Base-by-base conservation (phyloP, 1,284 basidiomycete species). In the Hemileia vastatrix region DNA sequence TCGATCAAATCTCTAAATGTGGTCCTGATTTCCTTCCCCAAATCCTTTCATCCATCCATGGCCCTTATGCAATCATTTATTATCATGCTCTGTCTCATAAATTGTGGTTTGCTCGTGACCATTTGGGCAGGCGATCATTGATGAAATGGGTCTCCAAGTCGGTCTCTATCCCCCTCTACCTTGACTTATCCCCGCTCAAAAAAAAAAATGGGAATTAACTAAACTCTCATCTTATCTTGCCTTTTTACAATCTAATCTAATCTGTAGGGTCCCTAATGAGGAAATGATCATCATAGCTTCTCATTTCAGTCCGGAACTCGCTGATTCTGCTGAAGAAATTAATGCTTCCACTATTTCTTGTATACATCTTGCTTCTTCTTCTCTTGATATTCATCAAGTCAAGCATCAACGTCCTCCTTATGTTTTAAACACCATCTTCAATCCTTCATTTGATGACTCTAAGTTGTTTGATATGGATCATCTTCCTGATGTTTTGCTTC, bases 81-180 rank as follows among this genome's bases (percentile, higher is more conserved):
- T 54, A 31, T 24, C 66, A 88, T 84, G 76, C 76, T 45, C 44
- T 65, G 0, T 69, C 67, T 2, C 57, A 66, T 4, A 80, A 77
- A 36, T 68, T 96, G 2, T 86, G 84, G 76, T 93, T 88, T 72
- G 88, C 83, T 4, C 81, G 93, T 51, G 94, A 98, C 75, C 89
- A 90, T 1, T 82, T 97, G 0, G 93, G 94, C 1, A 82, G 95
- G 27, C 83, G 95, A 47, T 97, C 93, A 5, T 80, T 98, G 1
- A 79, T 97, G 1, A 76, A 89, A 19, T 83, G 90, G 67, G 67
- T 90, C 18, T 74, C 80, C 5, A 87, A 87, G 8, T 77, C 81
- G 3, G 73, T 76, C 36, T 78, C 90, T 23, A 84, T 81, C 71
- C 78, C 76, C 53, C 67, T 87, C 15, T 80, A 83, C 65, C 68